Base-by-base conservation (phyloP, 139 green algal genomes). In the Raphidocelis subcapitata region DNA sequence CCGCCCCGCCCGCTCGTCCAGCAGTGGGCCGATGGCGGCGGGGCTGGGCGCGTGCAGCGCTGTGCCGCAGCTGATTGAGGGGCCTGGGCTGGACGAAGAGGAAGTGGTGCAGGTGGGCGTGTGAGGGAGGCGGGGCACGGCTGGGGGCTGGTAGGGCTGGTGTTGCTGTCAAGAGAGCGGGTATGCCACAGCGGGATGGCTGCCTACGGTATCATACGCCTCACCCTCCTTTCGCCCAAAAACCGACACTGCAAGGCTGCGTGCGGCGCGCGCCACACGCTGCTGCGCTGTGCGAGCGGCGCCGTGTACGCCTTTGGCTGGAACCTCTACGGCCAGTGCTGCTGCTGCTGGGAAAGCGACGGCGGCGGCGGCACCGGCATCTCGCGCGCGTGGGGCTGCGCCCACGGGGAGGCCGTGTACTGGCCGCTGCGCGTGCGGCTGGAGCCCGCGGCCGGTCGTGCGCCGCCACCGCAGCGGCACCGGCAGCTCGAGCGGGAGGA, bases 271-370 rank as follows among this genome's bases (percentile, higher is more conserved):
- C 20, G 69, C 23, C 69, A 75, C 20, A 62, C 69, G n/a, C 36
- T 67, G 36, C 55, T 60, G 37, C 41, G 65, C 18, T 47, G 55
- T 21, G 37, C 69, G 5, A 29, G n/a, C n/a, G 57, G 69, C 2
- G 15, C 16, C 35, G 69, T 67, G 37, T 75, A 60, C n/a, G 46
- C 69, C 2, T 67, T 41, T 57, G 69, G 69, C 16, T 65, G 37
- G 24, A 75, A 75, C 56, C 65, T 60, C 0, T 65, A 75, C 26
- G 18, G 26, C 1, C 69, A 75, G 41, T 67, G 69, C 69, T 75
- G 69, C 57, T 49, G 41, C 41, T 49, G 41, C 41, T 20, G 41
- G 41, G 41, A 12, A 8, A 12, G 8, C 8, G 8, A 8, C 12
- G 41, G 8, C 8, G 41, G 12, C 41, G 41, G 41, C 41, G 41